Percentiles rank a stretch among this genome's conserved stretches.
These are phyloP conservation scores for Wickerhamiella alocasiicola DNA, from an alignment of 805 yeast species.

Conservation along the genomic window DNA sequence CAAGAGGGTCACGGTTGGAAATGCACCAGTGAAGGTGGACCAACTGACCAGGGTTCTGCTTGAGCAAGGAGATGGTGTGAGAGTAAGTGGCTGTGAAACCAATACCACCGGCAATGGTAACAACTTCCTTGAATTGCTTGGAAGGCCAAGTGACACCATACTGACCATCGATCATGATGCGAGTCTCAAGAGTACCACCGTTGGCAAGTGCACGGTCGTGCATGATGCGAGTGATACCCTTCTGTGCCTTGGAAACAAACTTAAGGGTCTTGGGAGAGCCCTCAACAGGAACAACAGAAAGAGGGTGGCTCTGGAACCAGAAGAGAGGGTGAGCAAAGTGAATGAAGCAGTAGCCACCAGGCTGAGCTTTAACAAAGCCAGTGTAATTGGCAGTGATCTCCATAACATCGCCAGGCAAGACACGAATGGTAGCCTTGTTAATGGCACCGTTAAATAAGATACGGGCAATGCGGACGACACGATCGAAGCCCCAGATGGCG, in stretches of 20 bases:
- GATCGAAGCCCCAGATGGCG: conserved; percentile 59
- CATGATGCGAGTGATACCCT: conserved; percentile 16
- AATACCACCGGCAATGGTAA: conserved; percentile 45
- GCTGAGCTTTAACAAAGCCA: conserved; percentile 33
- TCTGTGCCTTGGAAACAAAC: conserved; percentile 14
- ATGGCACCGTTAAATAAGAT: conserved; percentile 3
- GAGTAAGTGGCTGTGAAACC: conserved; percentile 43
- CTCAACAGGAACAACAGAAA: conserved; percentile 32
- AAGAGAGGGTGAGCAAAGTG: conserved; percentile 36
- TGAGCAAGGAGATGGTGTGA: conserved; percentile 7
- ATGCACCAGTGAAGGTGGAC: conserved; percentile 51
- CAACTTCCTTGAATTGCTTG: conserved; percentile 30
- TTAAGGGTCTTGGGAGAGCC: conserved; percentile 7
- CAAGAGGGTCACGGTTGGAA: conserved; percentile 38
- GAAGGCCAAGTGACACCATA: conserved; percentile 33
- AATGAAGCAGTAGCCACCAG: conserved; percentile 47
- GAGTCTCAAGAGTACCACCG: conserved; percentile 20
- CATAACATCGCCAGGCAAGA: conserved; percentile 27
- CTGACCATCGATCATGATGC: conserved; percentile 45
- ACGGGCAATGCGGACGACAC: conserved; percentile 1
- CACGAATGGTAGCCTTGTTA: conserved; percentile 6
- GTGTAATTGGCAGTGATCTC: conserved; percentile 30
- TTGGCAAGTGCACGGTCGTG: conserved; percentile 9
- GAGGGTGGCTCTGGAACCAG: conserved; percentile 66
- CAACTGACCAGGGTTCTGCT: conserved; percentile 18